A percentile compares a stretch with the other conserved stretches of the same genome.
Evolutionary conservation across 2,329 filamentous ascomycete genomes (phyloP).

Genomic region (Exophiala spinifera): DNA sequence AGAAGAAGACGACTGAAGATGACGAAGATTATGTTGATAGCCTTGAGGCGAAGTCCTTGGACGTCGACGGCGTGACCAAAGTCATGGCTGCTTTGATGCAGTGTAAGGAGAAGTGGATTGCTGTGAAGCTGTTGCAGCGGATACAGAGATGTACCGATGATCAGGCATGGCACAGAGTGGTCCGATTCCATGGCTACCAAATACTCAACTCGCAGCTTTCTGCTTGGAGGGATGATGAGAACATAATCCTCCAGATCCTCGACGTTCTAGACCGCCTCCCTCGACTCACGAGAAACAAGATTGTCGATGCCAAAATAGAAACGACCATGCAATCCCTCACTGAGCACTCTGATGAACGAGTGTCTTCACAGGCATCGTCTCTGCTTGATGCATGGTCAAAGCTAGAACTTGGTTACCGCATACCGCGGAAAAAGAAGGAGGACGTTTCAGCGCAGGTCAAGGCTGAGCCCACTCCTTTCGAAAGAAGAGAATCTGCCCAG

Average conservation of each 20-base stretch:
- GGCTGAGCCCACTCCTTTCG: conserved; percentile 63
- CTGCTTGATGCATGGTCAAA: conserved; percentile 85
- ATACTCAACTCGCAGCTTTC: conserved; percentile 84
- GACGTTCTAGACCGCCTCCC: conserved; percentile 87
- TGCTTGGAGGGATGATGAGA: conserved; percentile 83
- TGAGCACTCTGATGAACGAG: conserved; percentile 67
- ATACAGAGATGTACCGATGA: conserved; percentile 86
- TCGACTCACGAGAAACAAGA: conserved; percentile 92
- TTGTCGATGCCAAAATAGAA: conserved; percentile 93
- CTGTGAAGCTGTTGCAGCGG: conserved; percentile 85
- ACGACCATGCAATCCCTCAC: conserved; percentile 68
- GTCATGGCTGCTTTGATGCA: conserved; percentile 97
- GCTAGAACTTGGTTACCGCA: conserved; percentile 85
- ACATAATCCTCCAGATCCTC: conserved; percentile 83
- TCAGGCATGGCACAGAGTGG: conserved; percentile 78
- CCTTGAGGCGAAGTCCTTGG: conserved; percentile 72
- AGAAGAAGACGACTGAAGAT: conserved; percentile 90
- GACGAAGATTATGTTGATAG: conserved; percentile 95
- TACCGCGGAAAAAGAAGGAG: conserved; percentile 83
- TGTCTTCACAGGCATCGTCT: conserved; percentile 66
- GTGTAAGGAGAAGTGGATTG: conserved; percentile 99
- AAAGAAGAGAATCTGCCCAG: conserved; percentile 53
- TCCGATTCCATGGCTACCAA: conserved; percentile 95
- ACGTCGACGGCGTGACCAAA: conserved; percentile 81
- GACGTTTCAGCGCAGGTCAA: conserved; percentile 52